These are phyloP conservation scores for Grammothele lineata DNA, from an alignment of 768 basidiomycete genomes.

Conservation along the genomic window DNA sequence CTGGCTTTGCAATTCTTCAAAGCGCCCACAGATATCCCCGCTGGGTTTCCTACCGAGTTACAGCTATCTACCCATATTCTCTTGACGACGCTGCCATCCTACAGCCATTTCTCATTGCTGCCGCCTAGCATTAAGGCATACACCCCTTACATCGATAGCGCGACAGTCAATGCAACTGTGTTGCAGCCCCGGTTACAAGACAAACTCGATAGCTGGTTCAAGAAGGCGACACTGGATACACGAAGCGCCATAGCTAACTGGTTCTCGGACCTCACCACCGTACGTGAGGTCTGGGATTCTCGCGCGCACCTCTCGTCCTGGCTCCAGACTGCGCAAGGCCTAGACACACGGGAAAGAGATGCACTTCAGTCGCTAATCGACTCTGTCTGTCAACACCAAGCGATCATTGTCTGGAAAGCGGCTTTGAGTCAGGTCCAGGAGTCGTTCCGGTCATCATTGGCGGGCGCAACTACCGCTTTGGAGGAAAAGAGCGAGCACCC, in stretches of 20 bases:
- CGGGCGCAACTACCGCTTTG: conserved; percentile 33
- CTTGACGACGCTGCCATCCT: conserved; percentile 72
- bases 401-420: conserved; percentile 55
- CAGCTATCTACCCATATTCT: conserved; percentile 64
- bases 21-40: conserved; percentile 34
- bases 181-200: conserved; percentile 38
- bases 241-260: conserved; percentile 45
- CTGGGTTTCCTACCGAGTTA: conserved; percentile 44
- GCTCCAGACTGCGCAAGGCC: conserved; percentile 35
- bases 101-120: conserved; percentile 75
- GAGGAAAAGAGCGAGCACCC: conserved; percentile 22
- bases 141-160: conserved; percentile 79
- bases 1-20: conserved; percentile 61
- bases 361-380: conserved; percentile 47
- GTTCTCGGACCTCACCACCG: conserved; percentile 54
- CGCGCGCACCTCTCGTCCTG: conserved; percentile 47
- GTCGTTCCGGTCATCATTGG: conserved; percentile 43
- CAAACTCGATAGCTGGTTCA: conserved; percentile 63
- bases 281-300: conserved; percentile 72
- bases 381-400: conserved; percentile 47
- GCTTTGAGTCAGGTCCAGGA: conserved; percentile 40
- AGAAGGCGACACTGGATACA: conserved; percentile 43
- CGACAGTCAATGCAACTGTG: conserved; percentile 52
- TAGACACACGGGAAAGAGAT: conserved; percentile 45
- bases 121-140: conserved; percentile 70